Evolutionary conservation across 1,139 yeast genomes (phyloP), one percentile per base, ranked within the genome.

Genomic region (Yamadazyma spencermartinsiae): DNA sequence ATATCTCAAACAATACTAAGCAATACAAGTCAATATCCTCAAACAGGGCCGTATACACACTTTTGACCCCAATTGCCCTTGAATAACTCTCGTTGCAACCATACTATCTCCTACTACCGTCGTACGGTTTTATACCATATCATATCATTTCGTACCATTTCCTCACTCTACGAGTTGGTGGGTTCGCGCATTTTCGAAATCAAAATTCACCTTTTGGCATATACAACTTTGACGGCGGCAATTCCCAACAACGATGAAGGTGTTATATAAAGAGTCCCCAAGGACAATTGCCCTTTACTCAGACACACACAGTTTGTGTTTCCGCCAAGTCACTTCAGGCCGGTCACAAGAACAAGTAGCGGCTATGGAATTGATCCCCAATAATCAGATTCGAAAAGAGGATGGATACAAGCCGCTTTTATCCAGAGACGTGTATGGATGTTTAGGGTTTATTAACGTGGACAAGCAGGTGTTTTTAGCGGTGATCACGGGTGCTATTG

Each of bases 391-490:
- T 45, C 56, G 67, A 17, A 51, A 59, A 35, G 70, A 64, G 35
- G 60, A 63, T 12, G 72, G 72, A 2, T 83, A 67, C 56, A 72
- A 67, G 44, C 55, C 61, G 19, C 63, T 89, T 24, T 63, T 83
- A 13, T 68, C 71, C 20, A 70, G 78, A 15, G 83, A 83, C 18
- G 74, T 86, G 14, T 72, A 68, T 50, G 98, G 99, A 1, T 88
- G 94, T 52, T 63, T 92, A 16, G 99, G 99, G 0, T 65, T 94
- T 35, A 83, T 90, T 29, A 79, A 79, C 43, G 72, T 87, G 26
- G 82, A 76, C 14, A 68, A 69, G 9, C 84, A 86, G 43, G 76
- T 82, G 1, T 92, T 81, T 53, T 64, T 92, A 19, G 86, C 96
- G 33, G 79, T 88, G 0, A 87, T 94, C 39, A 84, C 95, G 0